Conservation (phyloP, 805 yeast genomes). For the Babjeviella inositovora region DNA sequence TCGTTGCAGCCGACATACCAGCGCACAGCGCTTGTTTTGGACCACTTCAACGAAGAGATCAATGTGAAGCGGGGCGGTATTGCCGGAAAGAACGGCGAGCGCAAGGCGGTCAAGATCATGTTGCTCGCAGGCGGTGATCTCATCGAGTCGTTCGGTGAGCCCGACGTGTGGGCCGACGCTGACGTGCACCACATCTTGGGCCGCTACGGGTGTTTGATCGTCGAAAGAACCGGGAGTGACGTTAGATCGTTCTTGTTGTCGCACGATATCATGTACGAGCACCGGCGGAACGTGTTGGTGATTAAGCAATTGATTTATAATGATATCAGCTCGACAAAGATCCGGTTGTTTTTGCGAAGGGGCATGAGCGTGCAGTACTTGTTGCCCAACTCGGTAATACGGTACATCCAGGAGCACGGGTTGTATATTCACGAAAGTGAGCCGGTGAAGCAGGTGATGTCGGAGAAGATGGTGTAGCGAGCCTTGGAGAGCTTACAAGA, state of each 20-base stretch:
- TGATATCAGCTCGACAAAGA: slow-evolving; percentile 91
- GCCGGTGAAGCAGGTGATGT: slow-evolving; percentile 77
- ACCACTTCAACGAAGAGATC: slow-evolving; percentile 91
- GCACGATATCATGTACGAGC: slow-evolving; percentile 96
- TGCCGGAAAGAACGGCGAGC: slow-evolving; percentile 33
- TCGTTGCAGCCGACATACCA: slow-evolving; percentile 82
- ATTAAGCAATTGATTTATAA: slow-evolving; percentile 93
- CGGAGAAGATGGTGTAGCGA: too few relatives aligned
- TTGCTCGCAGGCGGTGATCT: slow-evolving; percentile 94
- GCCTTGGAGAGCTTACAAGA: too few relatives aligned
- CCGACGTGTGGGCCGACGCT: slow-evolving; percentile 96
- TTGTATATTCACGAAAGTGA: slow-evolving; percentile 76
- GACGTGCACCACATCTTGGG: slow-evolving; percentile 94
- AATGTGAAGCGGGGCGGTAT: slow-evolving; percentile 86
- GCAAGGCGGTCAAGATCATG: slow-evolving; percentile 86
- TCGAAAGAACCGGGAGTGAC: slow-evolving; percentile 93
- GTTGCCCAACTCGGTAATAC: slow-evolving; percentile 83
- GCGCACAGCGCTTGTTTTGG: slow-evolving; percentile 88
- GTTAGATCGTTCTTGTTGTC: slow-evolving; percentile 82
- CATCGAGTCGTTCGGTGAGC: slow-evolving; percentile 99
- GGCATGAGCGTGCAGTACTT: slow-evolving; percentile 95
- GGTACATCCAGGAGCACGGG: slow-evolving; percentile 87
- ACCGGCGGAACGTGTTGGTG: slow-evolving; percentile 81
- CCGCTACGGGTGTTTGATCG: slow-evolving; percentile 89
- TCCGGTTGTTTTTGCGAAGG: slow-evolving; percentile 78